These are phyloP conservation scores for Daldinia loculata DNA, from an alignment of 495 filamentous ascomycete genomes.

Conservation along the genomic window DNA sequence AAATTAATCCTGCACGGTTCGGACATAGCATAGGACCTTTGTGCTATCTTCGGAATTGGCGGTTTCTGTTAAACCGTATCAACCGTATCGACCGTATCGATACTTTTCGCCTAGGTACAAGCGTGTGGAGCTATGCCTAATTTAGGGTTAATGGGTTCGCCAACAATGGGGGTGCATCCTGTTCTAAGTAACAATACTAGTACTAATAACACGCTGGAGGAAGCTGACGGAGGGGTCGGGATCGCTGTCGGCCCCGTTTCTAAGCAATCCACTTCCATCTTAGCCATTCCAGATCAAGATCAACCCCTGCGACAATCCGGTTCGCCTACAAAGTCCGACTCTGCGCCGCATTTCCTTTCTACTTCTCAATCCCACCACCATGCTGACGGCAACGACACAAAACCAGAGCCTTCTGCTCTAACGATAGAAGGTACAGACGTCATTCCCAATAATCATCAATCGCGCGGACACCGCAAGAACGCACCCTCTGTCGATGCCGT, in stretches of 20 bases:
- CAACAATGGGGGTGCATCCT: constrained; percentile 40
- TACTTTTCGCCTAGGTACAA: constrained; percentile 8
- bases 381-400: constrained; percentile 44
- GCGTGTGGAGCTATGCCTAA: constrained; percentile 37
- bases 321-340: constrained; percentile 42
- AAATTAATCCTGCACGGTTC: constrained; percentile 23
- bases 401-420: constrained; percentile 37
- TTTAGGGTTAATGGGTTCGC: constrained; percentile 28
- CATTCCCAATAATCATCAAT: constrained; percentile 42
- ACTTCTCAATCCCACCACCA: constrained; percentile 44
- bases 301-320: constrained; percentile 31
- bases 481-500: constrained; percentile 74
- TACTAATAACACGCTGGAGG: constrained; percentile 18
- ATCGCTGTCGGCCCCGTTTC: constrained; percentile 32
- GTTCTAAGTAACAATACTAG: constrained; percentile 22
- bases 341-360: constrained; percentile 29
- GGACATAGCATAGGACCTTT: constrained; percentile 27
- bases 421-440: constrained; percentile 27
- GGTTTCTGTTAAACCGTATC: constrained; percentile 19
- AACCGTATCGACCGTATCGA: constrained; percentile 15
- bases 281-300: constrained; percentile 13
- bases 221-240: constrained; percentile 40
- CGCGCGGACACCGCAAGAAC: constrained; percentile 65
- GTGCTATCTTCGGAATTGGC: constrained; percentile 24
- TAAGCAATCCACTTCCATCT: constrained; percentile 29